phyloP scores from a whole-genome alignment of 2,329 filamentous ascomycete species.

The Albifimbria verrucaria region DNA sequence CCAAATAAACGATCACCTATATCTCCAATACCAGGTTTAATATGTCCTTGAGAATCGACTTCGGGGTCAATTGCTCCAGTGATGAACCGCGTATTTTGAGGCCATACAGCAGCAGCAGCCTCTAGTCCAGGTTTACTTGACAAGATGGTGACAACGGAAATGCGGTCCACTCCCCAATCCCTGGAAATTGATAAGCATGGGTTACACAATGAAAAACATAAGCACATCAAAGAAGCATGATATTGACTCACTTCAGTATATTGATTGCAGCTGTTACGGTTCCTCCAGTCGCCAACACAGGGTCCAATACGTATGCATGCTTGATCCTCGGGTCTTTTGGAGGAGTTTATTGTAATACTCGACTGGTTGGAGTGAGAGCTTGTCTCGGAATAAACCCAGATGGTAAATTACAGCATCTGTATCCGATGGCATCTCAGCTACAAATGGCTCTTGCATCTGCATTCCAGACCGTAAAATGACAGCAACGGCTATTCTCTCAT shows the following conservation, averaged over 20 bases:
- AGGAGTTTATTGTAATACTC: slow-evolving; percentile 69
- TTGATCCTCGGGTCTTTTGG: slow-evolving; percentile 26
- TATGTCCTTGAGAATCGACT: slow-evolving; percentile 54
- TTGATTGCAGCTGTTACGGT: slow-evolving; percentile 65
- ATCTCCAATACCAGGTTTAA: slow-evolving; percentile 16
- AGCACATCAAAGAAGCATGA: neutral
- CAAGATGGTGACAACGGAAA: slow-evolving; percentile 56
- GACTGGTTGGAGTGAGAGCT: slow-evolving; percentile 52
- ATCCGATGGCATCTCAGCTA: slow-evolving; percentile 20
- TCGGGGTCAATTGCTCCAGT: slow-evolving; percentile 46
- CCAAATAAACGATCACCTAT: slow-evolving; percentile 58
- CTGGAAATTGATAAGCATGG: slow-evolving; percentile 17
- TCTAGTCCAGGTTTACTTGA: slow-evolving; percentile 51
- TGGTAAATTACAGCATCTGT: slow-evolving; percentile 49
- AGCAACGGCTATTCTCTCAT: slow-evolving; percentile 26
- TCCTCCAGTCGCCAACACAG: slow-evolving; percentile 66
- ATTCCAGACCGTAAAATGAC: slow-evolving; percentile 33
- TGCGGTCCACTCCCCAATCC: slow-evolving; percentile 63
- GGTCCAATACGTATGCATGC: slow-evolving; percentile 63
- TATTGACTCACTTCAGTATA: slow-evolving; percentile 37
- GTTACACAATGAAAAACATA: too few relatives aligned
- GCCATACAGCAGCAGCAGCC: slow-evolving; percentile 54
- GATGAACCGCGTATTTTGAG: slow-evolving; percentile 15
- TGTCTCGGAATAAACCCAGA: slow-evolving; percentile 50
- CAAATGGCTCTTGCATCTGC: slow-evolving; percentile 33